Evolutionary conservation across 768 basidiomycete genomes (phyloP).

Genomic region (Dacryopinax primogenitus): DNA sequence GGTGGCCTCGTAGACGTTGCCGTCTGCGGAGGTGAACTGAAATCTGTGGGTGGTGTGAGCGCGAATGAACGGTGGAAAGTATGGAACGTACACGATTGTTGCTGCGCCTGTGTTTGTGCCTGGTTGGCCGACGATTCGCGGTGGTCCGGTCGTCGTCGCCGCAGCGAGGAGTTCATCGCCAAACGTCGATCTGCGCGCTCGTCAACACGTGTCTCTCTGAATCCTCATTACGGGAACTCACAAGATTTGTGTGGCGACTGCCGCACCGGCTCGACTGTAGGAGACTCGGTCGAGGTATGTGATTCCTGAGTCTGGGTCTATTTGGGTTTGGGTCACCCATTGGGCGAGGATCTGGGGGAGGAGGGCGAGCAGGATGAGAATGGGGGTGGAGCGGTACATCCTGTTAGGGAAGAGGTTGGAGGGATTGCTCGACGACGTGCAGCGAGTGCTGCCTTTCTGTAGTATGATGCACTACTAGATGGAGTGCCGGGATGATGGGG

Average conservation of each 20-base stretch:
- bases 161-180: not conserved
- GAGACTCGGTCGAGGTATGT: not conserved
- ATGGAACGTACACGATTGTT: not conserved
- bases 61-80: not conserved
- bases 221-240: not conserved
- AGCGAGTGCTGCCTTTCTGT: not conserved
- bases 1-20: not conserved
- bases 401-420: not conserved
- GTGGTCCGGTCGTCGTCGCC: not conserved
- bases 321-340: slow-evolving; percentile 1
- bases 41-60: not conserved
- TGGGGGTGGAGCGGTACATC: not conserved
- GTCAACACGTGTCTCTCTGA: not conserved
- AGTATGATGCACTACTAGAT: not conserved
- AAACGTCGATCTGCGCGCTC: not conserved
- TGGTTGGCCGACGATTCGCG: not conserved
- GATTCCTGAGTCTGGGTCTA: not conserved
- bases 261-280: not conserved
- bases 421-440: not conserved
- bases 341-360: not conserved
- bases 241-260: not conserved
- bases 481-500: not conserved
- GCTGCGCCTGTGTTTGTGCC: not conserved
- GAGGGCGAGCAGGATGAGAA: not conserved
- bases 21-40: not conserved